phyloP scores from a whole-genome alignment of 169 alveolate genomes.

The Cardiosporidium cionae region DNA sequence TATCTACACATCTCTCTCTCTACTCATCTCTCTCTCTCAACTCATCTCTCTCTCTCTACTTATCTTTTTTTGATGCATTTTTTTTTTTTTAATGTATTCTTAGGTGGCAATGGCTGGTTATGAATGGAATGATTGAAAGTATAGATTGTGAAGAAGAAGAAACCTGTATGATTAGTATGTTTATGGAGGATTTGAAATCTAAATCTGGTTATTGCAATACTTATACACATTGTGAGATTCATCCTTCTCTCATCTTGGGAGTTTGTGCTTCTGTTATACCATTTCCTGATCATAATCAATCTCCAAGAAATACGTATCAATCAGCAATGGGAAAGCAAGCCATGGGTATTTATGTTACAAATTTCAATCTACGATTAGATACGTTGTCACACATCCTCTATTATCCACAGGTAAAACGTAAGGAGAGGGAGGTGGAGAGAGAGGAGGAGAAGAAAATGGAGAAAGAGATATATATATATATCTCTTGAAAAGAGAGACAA shows the following conservation, averaged over 20 bases:
- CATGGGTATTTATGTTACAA: slow-evolving; percentile 97
- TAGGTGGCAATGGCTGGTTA: slow-evolving; percentile 57
- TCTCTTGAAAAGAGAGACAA: too few relatives aligned
- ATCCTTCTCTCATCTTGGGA: slow-evolving; percentile 98
- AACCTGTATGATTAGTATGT: slow-evolving; percentile 98
- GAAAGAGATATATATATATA: neutral
- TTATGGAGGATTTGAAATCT: slow-evolving; percentile 77
- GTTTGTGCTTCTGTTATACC: slow-evolving; percentile 99
- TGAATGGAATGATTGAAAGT: slow-evolving; percentile 92
- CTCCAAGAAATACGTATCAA: slow-evolving; percentile 97
- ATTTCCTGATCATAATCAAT: slow-evolving; percentile 99
- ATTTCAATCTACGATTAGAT: slow-evolving; percentile 95
- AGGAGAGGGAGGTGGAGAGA: neutral
- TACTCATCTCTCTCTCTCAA: too few relatives aligned
- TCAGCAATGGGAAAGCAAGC: slow-evolving; percentile 99
- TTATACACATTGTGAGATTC: slow-evolving; percentile 99
- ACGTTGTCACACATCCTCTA: slow-evolving; percentile 93
- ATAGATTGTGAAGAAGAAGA: slow-evolving; percentile 99
- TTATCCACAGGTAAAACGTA: slow-evolving; percentile 82
- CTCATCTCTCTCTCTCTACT: too few relatives aligned
- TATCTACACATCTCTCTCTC: too few relatives aligned
- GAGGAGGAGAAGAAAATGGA: neutral
- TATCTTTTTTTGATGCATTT: too few relatives aligned
- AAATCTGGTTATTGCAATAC: slow-evolving; percentile 32
- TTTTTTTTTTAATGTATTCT: too few relatives aligned